phyloP scores from a whole-genome alignment of 352 stramenopile species.

The Globisporangium uncinulatum region DNA sequence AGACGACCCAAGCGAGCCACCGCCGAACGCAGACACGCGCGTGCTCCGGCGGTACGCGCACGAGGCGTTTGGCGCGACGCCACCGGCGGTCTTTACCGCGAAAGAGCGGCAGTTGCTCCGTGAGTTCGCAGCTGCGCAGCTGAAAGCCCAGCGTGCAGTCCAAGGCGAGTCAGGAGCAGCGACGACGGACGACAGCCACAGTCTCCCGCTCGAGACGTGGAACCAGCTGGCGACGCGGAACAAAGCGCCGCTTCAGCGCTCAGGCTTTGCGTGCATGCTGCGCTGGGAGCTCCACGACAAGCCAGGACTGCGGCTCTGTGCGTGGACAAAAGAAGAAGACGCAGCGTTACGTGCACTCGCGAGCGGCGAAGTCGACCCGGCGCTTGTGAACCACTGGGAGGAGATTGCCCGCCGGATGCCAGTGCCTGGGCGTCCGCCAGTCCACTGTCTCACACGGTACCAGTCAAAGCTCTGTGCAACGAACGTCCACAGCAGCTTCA shows the following conservation, averaged over 20 bases:
- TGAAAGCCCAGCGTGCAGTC: constrained; percentile 7
- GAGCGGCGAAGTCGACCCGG: constrained; percentile 28
- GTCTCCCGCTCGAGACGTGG: constrained; percentile 41
- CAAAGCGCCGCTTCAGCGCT: constrained; percentile 39
- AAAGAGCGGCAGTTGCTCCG: constrained; percentile 53
- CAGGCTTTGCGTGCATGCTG: constrained; percentile 66
- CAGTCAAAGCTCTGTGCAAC: constrained; percentile 41
- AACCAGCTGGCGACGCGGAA: constrained; percentile 30
- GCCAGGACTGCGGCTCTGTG: constrained; percentile 35
- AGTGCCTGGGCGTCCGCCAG: constrained; percentile 31
- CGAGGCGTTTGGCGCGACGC: constrained; percentile 45
- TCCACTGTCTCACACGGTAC: constrained; percentile 52
- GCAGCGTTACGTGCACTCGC: constrained; percentile 28
- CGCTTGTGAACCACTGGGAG: constrained; percentile 43
- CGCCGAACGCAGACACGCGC: constrained; percentile 44
- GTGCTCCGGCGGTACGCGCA: constrained; percentile 48
- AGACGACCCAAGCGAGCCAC: constrained; percentile 27
- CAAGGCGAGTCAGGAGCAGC: not conserved
- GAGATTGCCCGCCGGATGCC: constrained; percentile 47
- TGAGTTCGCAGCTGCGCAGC: constrained; percentile 35
- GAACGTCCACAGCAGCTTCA: constrained; percentile 41
- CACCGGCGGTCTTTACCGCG: constrained; percentile 42
- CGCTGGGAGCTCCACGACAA: constrained; percentile 69
- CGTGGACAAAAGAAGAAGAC: constrained; percentile 59
- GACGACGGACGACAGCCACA: not conserved